phyloP scores from a whole-genome alignment of 192 early-diverging fungal genomes.

The Backusella psychrophila region DNA sequence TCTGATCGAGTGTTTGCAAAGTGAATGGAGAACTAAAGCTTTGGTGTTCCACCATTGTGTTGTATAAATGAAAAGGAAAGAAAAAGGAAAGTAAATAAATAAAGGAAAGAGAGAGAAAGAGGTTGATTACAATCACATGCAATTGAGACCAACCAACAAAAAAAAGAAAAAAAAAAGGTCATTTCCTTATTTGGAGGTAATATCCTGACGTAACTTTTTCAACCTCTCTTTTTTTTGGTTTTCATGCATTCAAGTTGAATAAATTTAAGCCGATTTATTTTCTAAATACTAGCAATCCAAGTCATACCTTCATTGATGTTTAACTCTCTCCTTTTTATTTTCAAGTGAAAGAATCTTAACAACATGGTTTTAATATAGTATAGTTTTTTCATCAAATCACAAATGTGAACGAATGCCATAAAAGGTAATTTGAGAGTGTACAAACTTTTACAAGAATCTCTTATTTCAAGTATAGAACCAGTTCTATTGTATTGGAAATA shows the following conservation, averaged over 20 bases:
- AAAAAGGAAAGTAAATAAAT: background rate
- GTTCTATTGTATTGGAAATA: background rate
- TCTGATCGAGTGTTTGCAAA: conserved; percentile 26
- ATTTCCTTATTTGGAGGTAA: background rate
- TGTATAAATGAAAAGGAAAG: background rate
- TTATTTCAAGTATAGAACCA: background rate
- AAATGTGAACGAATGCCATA: background rate
- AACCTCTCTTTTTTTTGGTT: too few relatives aligned
- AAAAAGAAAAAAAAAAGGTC: background rate
- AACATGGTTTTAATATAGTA: background rate
- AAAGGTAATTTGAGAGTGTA: background rate
- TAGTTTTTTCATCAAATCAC: background rate
- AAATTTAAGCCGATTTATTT: background rate
- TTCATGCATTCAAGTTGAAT: background rate
- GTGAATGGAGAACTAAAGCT: conserved; percentile 31
- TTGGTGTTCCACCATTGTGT: background rate
- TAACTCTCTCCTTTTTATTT: background rate
- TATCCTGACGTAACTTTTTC: background rate
- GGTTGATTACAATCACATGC: background rate
- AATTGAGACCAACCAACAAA: background rate
- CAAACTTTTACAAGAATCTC: background rate
- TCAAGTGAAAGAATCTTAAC: background rate
- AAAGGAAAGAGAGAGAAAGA: background rate
- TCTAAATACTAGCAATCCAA: background rate
- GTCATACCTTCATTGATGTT: background rate